These are phyloP conservation scores for Aspergillus terreus DNA, from an alignment of 2,329 filamentous ascomycete species.

Conservation along the genomic window DNA sequence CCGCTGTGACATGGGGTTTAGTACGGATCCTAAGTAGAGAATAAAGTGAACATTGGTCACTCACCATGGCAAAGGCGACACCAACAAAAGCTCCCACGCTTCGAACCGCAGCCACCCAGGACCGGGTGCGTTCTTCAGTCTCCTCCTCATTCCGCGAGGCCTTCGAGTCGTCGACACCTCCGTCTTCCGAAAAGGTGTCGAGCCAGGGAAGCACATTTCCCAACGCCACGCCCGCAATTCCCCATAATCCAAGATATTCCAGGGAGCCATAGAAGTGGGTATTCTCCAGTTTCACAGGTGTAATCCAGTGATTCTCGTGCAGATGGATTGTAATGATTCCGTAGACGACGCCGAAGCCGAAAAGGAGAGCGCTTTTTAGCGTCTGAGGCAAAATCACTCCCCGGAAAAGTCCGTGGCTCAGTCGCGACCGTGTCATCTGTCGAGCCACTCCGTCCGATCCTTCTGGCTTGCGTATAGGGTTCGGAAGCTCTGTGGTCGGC, in stretches of 20 bases:
- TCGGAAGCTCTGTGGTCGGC: slow-evolving; percentile 48
- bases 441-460: slow-evolving; percentile 23
- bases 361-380: slow-evolving; percentile 63
- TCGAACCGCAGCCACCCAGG: slow-evolving; percentile 69
- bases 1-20: slow-evolving; percentile 52
- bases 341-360: slow-evolving; percentile 76
- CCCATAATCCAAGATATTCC: slow-evolving; percentile 78
- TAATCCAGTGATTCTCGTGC: slow-evolving; percentile 63
- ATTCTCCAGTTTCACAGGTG: slow-evolving; percentile 58
- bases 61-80: slow-evolving; percentile 77
- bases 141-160: slow-evolving; percentile 28
- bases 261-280: slow-evolving; percentile 53
- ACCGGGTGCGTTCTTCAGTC: slow-evolving; percentile 26
- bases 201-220: slow-evolving; percentile 81
- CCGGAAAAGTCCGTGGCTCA: slow-evolving; percentile 36
- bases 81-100: slow-evolving; percentile 69
- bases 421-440: slow-evolving; percentile 31
- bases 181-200: slow-evolving; percentile 68
- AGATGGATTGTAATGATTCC: slow-evolving; percentile 77
- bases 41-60: slow-evolving; percentile 27
- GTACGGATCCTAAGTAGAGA: not conserved
- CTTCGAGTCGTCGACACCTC: slow-evolving; percentile 37
- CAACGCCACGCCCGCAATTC: slow-evolving; percentile 69
- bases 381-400: slow-evolving; percentile 52
- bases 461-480: slow-evolving; percentile 35